Conservation (phyloP, 2,329 filamentous ascomycete genomes). For the Gyromitra esculenta region DNA sequence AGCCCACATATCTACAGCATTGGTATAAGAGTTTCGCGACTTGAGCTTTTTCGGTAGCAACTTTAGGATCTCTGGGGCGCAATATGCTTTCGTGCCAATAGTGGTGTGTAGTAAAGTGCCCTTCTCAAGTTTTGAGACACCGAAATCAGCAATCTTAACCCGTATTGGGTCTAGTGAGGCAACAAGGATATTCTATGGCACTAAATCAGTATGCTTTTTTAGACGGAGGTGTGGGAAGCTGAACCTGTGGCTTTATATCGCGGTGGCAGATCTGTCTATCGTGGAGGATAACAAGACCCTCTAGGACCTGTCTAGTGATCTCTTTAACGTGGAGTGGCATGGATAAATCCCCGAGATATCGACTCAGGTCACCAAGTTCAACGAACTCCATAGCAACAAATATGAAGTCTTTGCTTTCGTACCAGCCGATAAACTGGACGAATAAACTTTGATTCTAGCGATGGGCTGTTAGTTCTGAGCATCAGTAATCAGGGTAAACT, state of each 20-base stretch:
- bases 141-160: conserved; percentile 39
- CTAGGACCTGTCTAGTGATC: conserved; percentile 26
- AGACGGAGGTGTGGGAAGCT: not conserved
- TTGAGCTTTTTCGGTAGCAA: not conserved
- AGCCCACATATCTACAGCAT: conserved; percentile 33
- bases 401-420: conserved; percentile 2
- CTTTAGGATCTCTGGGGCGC: conserved; percentile 6
- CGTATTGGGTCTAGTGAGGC: conserved; percentile 11
- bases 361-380: conserved; percentile 1
- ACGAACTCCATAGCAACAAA: conserved; percentile 39
- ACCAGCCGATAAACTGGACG: conserved; percentile 31
- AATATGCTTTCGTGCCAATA: not conserved
- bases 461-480: not conserved
- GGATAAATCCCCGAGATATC: not conserved
- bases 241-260: conserved; percentile 39
- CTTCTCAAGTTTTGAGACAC: conserved; percentile 17
- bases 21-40: not conserved
- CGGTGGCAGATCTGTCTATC: conserved; percentile 16
- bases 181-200: conserved; percentile 23
- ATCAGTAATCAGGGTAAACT: too few species aligned
- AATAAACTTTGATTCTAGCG: not conserved
- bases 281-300: conserved; percentile 24
- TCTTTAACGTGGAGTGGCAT: not conserved
- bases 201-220: not conserved
- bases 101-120: not conserved